These are phyloP conservation scores for Alternaria solani DNA, from an alignment of 2,329 filamentous ascomycete genomes.

Conservation along the genomic window DNA sequence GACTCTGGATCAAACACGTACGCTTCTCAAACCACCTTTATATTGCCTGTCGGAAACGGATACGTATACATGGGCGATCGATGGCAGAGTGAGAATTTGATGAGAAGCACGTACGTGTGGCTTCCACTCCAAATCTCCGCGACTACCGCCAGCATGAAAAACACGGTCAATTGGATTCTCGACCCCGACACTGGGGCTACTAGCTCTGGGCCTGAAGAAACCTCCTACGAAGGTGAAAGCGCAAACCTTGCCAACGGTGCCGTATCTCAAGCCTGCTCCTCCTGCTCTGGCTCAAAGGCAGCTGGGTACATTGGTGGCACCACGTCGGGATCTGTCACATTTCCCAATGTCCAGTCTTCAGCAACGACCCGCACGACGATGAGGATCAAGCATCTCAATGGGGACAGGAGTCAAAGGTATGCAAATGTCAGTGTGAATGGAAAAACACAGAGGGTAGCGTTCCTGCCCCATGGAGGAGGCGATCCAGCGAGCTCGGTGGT, in stretches of 20 bases:
- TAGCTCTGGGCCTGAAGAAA: conserved; percentile 56
- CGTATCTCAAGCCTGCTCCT: conserved; percentile 57
- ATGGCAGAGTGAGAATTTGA: conserved; percentile 68
- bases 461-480: conserved; percentile 60
- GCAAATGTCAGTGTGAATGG: conserved; percentile 67
- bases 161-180: conserved; percentile 65
- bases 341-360: conserved; percentile 57
- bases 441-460: conserved; percentile 60
- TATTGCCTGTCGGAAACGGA: conserved; percentile 58
- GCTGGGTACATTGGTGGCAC: conserved; percentile 58
- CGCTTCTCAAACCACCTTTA: conserved; percentile 66
- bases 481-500: conserved; percentile 59
- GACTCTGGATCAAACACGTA: conserved; percentile 66
- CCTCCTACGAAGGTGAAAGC: conserved; percentile 61
- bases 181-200: conserved; percentile 57
- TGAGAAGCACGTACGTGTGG: conserved; percentile 70
- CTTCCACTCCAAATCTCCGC: conserved; percentile 65
- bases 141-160: conserved; percentile 59
- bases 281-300: conserved; percentile 59
- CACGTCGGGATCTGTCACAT: conserved; percentile 61
- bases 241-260: conserved; percentile 58
- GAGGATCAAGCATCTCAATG: conserved; percentile 65
- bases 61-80: conserved; percentile 73
- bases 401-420: conserved; percentile 61
- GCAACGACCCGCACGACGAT: conserved; percentile 60